Evolutionary conservation across 306 rosid genomes (phyloP).

Genomic region (Rubus idaeus): DNA sequence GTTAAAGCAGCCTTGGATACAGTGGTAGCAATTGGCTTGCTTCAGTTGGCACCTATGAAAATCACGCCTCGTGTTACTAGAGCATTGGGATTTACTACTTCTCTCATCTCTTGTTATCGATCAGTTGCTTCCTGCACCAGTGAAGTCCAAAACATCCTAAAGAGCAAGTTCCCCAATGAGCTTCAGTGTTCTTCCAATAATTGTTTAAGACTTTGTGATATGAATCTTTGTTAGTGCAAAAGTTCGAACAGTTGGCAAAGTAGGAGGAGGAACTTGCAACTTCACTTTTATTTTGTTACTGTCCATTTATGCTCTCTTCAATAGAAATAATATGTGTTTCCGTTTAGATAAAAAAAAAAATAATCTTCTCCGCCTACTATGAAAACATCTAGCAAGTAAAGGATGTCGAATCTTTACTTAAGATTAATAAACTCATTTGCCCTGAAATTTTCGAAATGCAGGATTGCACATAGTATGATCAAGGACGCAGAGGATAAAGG

Average conservation of each 20-base stretch:
- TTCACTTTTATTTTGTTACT: not conserved
- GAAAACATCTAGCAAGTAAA: too few relatives aligned
- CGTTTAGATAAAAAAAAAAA: not conserved
- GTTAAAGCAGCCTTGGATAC: slow-evolving; percentile 73
- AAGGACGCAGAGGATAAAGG: too few relatives aligned
- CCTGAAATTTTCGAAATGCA: too few relatives aligned
- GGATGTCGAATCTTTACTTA: too few relatives aligned
- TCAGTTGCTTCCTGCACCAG: slow-evolving; percentile 85
- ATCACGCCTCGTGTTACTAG: slow-evolving; percentile 91
- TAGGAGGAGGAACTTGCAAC: slow-evolving; percentile 16
- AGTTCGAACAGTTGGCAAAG: too few relatives aligned
- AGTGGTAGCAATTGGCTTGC: slow-evolving; percentile 88
- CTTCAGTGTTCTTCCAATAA: slow-evolving; percentile 42
- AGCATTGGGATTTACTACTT: slow-evolving; percentile 77
- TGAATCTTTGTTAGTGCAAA: slow-evolving; percentile 41
- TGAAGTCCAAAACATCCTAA: slow-evolving; percentile 67
- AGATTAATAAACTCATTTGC: too few relatives aligned
- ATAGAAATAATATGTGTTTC: slow-evolving; percentile 27
- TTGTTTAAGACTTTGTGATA: slow-evolving; percentile 31
- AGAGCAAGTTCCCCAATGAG: slow-evolving; percentile 25
- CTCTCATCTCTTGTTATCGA: slow-evolving; percentile 94
- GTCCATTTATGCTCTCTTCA: slow-evolving; percentile 10
- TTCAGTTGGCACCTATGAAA: slow-evolving; percentile 88
- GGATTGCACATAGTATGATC: too few relatives aligned
- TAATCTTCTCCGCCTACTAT: too few relatives aligned